Base-by-base conservation (phyloP, 345 rosid genomes). In the Citrus glauca region DNA sequence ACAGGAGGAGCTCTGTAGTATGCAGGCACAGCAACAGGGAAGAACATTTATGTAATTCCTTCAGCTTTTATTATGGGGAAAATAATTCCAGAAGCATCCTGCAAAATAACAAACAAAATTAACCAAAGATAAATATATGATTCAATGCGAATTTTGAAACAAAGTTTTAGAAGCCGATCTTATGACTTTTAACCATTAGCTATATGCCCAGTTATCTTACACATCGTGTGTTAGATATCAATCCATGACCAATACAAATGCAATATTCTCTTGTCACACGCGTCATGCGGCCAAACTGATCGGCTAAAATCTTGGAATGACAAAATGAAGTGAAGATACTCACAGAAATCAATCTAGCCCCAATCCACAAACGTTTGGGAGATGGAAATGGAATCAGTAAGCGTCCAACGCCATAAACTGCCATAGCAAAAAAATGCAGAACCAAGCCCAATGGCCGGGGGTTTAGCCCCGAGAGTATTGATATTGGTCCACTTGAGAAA, bases 391-490 rank as follows among this genome's bases (percentile, higher is more conserved):
- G 87, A 59, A 82, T 73, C 50, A 86, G 32, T 20, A 86, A 1
- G 22, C 84, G 73, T 20, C 76, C 82, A 78, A 84, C 78, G 2
- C 82, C 84, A 4, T 72, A 84, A 1, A 84, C 17, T 0, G 86
- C 84, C 10, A 86, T 80, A 2, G 82, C 81, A 2, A 86, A 82
- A 77, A 86, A 82, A 72, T 86, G 86, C 3, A 84, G 78, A 27
- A 82, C 53, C 2, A 86, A 67, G 77, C 78, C 71, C 14, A 84
- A 27, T 28, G 83, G 87, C 59, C 79, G 57, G 6, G 87, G 86
- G 77, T 84, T 84, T 30, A 86, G 59, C 33, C 86, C 87, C 13
- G 85, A 80, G 76, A 86, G 84, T 37, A 86, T 75, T 53, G 85
- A 77, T 42, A 84, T 61, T 10, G 82, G 78, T 69, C 87, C 87